These are phyloP conservation scores for Erucastrum elatum DNA, from an alignment of 345 rosid species.

Conservation along the genomic window DNA sequence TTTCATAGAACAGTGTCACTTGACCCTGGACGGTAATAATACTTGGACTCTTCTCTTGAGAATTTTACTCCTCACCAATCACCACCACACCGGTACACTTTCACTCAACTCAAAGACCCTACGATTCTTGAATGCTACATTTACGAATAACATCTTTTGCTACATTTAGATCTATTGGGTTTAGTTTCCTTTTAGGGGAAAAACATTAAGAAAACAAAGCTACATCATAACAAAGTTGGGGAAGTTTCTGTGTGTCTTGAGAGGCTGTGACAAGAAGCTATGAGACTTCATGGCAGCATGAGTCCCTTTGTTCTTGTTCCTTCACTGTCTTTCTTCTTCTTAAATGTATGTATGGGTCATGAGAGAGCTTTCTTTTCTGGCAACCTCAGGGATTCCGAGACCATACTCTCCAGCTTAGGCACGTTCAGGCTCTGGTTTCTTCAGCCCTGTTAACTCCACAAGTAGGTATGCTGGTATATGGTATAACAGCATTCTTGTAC, in stretches of 20 bases:
- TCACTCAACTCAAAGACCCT: background rate
- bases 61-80: background rate
- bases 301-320: constrained; percentile 4
- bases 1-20: constrained; percentile 1
- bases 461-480: constrained; percentile 55
- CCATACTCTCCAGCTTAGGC: constrained; percentile 37
- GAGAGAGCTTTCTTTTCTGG: constrained; percentile 16
- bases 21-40: constrained; percentile 8
- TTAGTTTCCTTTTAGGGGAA: background rate
- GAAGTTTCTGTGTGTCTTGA: too few species aligned
- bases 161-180: background rate
- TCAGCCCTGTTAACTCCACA: constrained; percentile 43
- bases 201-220: background rate
- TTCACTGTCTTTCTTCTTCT: constrained; percentile 9
- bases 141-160: background rate
- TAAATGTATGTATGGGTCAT: constrained; percentile 12
- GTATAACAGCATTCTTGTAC: constrained; percentile 33
- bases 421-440: constrained; percentile 55
- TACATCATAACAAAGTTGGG: too few species aligned
- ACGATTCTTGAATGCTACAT: background rate
- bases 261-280: background rate
- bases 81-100: background rate
- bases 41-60: constrained; percentile 23
- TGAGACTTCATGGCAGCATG: constrained; percentile 6
- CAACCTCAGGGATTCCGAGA: constrained; percentile 24